A percentile compares a stretch with the other conserved stretches of the same genome.
These are phyloP conservation scores for Pleurotus tuber-regium DNA, from an alignment of 768 basidiomycete species.

Conservation along the genomic window DNA sequence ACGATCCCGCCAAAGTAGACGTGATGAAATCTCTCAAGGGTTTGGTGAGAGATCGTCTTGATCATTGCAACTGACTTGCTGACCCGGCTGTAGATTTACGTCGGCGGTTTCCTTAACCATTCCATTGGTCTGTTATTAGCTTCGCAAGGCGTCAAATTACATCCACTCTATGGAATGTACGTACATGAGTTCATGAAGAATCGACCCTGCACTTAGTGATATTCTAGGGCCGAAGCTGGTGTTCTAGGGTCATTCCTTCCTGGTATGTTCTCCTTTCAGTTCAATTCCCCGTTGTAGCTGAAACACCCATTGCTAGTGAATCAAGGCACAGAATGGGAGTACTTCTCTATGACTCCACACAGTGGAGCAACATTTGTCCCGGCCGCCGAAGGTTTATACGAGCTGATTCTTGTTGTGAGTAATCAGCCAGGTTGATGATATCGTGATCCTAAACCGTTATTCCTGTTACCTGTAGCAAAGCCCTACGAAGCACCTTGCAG, in stretches of 20 bases:
- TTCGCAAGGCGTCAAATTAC: not conserved
- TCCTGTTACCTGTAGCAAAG: not conserved
- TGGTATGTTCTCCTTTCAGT: not conserved
- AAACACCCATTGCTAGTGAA: no score
- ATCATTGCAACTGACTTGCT: not conserved
- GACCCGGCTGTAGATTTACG: slow-evolving; percentile 2
- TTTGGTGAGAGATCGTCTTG: not conserved
- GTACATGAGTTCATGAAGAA: not conserved
- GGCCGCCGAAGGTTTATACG: not conserved
- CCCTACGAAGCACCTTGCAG: not conserved
- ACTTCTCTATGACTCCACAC: slow-evolving; percentile 2
- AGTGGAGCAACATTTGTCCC: not conserved
- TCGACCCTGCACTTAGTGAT: not conserved
- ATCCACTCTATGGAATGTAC: slow-evolving; percentile 6
- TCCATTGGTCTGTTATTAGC: slow-evolving; percentile 3
- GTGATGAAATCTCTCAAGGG: not conserved
- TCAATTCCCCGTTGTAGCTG: no score
- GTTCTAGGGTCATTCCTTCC: not conserved
- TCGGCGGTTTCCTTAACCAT: slow-evolving; percentile 9
- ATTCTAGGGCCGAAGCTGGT: slow-evolving; percentile 1
- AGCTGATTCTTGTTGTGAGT: slow-evolving; percentile 4
- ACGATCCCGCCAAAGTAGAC: not conserved
- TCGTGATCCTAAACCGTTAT: not conserved
- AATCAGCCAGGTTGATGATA: not conserved
- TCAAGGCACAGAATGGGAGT: slow-evolving; percentile 4